Percentiles rank a stretch among this genome's conserved stretches.
These are phyloP conservation scores for Aureobasidium melanogenum DNA, from an alignment of 2,329 filamentous ascomycete species.

Conservation along the genomic window DNA sequence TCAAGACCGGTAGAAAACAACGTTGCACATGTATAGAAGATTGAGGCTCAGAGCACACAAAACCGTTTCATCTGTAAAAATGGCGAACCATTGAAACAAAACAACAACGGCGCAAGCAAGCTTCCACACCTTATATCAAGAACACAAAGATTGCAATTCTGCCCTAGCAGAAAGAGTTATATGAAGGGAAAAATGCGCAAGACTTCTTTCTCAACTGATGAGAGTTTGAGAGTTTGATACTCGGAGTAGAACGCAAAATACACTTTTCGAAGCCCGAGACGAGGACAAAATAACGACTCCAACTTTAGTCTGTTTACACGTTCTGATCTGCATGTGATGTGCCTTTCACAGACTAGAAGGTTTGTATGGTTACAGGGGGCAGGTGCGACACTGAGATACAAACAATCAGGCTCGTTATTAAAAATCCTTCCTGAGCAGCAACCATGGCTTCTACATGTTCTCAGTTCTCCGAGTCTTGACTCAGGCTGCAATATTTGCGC, in stretches of 20 bases:
- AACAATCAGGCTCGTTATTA: not conserved
- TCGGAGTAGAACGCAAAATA: no score
- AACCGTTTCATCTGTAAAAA: not conserved
- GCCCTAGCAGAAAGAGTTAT: no score
- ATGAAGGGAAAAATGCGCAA: not conserved
- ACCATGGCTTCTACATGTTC: not conserved
- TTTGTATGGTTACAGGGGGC: no score
- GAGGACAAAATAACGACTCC: no score
- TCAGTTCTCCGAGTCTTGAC: not conserved
- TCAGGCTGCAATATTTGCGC: not conserved
- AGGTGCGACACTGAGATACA: not conserved
- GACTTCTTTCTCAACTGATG: not conserved
- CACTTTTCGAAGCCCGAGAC: no score
- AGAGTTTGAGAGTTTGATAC: no score
- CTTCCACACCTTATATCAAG: not conserved
- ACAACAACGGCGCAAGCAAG: not conserved
- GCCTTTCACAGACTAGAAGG: no score
- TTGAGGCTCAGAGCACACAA: not conserved
- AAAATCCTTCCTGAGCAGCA: not conserved
- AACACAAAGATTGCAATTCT: not conserved
- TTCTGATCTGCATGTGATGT: no score
- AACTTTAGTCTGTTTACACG: no score
- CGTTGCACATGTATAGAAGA: not conserved
- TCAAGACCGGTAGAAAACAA: not conserved
- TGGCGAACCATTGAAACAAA: not conserved